A percentile compares a stretch with the other conserved stretches of the same genome.
These are phyloP conservation scores for Phylloboletellus chloephorus DNA, from an alignment of 1,284 basidiomycete genomes.

Conservation along the genomic window DNA sequence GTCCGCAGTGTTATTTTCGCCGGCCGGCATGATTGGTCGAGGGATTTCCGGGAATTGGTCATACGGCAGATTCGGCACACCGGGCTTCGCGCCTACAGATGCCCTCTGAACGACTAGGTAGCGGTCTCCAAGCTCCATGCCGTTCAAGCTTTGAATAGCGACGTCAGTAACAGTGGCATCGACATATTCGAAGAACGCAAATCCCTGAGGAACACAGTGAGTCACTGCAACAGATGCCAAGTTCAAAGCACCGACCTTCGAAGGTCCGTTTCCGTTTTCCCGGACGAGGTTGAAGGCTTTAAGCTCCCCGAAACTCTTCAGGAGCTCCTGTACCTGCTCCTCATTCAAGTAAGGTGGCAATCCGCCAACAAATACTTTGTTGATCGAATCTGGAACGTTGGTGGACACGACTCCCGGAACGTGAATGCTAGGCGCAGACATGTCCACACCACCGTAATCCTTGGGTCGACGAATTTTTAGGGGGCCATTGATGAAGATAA, in stretches of 20 bases:
- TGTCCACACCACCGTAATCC: conserved; percentile 81
- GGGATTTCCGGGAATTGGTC: conserved; percentile 73
- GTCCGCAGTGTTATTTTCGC: conserved; percentile 52
- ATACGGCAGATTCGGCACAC: conserved; percentile 58
- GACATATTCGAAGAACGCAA: conserved; percentile 98
- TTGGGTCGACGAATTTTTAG: conserved; percentile 96
- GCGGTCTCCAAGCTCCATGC: conserved; percentile 97
- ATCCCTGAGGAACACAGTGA: conserved; percentile 58
- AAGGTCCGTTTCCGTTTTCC: conserved; percentile 82
- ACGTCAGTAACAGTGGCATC: conserved; percentile 88
- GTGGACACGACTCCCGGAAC: conserved; percentile 95
- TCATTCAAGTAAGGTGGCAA: conserved; percentile 93
- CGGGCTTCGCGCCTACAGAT: conserved; percentile 83
- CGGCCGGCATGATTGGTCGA: conserved; percentile 79
- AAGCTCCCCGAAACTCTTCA: conserved; percentile 96
- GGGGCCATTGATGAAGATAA: conserved; percentile 87
- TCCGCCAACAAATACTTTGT: conserved; percentile 98
- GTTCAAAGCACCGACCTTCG: conserved; percentile 58
- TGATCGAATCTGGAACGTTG: conserved; percentile 93
- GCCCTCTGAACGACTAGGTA: conserved; percentile 95
- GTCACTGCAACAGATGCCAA: neutral
- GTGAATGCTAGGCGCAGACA: conserved; percentile 60
- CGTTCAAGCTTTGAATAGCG: conserved; percentile 93
- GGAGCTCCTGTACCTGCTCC: conserved; percentile 95
- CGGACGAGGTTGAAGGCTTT: conserved; percentile 97